Evolutionary conservation across 768 basidiomycete species (phyloP).

Genomic region (Lepiota brunneoincarnata): DNA sequence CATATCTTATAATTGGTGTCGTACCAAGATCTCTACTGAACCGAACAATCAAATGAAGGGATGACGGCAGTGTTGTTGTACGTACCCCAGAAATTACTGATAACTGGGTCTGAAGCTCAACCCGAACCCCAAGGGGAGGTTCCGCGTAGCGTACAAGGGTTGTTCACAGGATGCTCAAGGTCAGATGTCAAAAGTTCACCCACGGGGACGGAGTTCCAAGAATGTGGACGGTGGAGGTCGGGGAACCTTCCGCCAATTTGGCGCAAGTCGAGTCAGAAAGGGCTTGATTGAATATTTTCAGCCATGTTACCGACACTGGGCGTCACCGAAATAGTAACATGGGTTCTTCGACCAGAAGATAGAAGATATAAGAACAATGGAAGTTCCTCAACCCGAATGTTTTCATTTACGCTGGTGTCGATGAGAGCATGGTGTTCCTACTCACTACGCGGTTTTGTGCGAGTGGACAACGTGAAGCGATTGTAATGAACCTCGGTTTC

Average conservation of each 20-base stretch:
- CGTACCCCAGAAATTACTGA: too few relatives aligned
- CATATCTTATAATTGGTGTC: neutral
- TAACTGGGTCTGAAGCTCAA: too few relatives aligned
- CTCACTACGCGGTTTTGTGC: neutral
- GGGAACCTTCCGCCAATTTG: neutral
- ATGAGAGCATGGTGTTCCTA: neutral
- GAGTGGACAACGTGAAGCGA: neutral
- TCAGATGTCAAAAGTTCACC: too few relatives aligned
- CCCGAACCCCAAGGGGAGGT: too few relatives aligned
- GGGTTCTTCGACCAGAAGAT: neutral
- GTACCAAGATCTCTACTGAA: slow-evolving; percentile 2
- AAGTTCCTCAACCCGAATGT: slow-evolving; percentile 4
- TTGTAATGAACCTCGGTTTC: neutral
- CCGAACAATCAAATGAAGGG: neutral
- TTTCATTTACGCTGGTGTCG: neutral
- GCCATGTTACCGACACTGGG: neutral
- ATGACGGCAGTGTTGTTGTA: neutral
- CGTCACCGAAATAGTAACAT: slow-evolving; percentile 7
- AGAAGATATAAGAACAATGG: neutral
- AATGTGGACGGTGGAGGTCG: neutral
- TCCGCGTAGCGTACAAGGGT: too few relatives aligned
- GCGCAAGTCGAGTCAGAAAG: neutral
- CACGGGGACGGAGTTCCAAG: too few relatives aligned
- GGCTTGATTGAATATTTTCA: neutral
- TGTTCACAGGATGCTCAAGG: too few relatives aligned